phyloP scores from a whole-genome alignment of 2,329 filamentous ascomycete species.

The Sphaerulina vaccinii region DNA sequence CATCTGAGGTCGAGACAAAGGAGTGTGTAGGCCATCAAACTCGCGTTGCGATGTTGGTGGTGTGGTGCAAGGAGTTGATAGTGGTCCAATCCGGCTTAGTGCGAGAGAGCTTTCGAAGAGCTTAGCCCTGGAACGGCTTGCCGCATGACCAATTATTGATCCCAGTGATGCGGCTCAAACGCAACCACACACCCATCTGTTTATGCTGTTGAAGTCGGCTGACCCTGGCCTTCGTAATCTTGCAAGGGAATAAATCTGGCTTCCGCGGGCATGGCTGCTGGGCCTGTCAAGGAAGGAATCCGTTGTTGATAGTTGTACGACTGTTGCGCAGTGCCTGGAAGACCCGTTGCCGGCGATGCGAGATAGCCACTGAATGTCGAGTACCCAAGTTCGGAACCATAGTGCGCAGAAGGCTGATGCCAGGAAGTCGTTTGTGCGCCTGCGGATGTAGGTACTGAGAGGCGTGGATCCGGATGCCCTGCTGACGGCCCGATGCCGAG shows the following conservation, averaged over 20 bases:
- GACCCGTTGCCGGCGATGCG: conserved; percentile 33
- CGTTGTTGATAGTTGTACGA: conserved; percentile 33
- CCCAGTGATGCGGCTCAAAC: conserved; percentile 23
- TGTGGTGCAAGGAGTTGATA: conserved; percentile 22
- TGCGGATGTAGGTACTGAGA: conserved; percentile 33
- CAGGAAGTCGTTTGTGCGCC: conserved; percentile 34
- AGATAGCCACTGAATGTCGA: conserved; percentile 31
- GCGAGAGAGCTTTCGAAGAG: conserved; percentile 11
- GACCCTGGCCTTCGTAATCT: conserved; percentile 36
- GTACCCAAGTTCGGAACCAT: conserved; percentile 34
- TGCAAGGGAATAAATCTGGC: conserved; percentile 37
- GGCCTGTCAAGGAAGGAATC: conserved; percentile 32
- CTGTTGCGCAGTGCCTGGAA: conserved; percentile 32
- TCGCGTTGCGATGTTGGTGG: conserved; percentile 19
- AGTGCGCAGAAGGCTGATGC: conserved; percentile 36
- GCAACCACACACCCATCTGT: conserved; percentile 23
- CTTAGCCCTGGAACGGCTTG: conserved; percentile 9
- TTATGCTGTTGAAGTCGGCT: conserved; percentile 33
- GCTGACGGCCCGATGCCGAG: conserved; percentile 38
- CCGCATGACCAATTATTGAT: conserved; percentile 23
- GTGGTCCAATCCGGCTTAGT: conserved; percentile 16
- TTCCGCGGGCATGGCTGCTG: conserved; percentile 30
- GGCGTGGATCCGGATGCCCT: conserved; percentile 42
- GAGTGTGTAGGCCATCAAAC: conserved; percentile 22
- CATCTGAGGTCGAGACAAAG: conserved; percentile 27